phyloP scores from a whole-genome alignment of 192 early-diverging fungal species.

The Coemansia sp. region DNA sequence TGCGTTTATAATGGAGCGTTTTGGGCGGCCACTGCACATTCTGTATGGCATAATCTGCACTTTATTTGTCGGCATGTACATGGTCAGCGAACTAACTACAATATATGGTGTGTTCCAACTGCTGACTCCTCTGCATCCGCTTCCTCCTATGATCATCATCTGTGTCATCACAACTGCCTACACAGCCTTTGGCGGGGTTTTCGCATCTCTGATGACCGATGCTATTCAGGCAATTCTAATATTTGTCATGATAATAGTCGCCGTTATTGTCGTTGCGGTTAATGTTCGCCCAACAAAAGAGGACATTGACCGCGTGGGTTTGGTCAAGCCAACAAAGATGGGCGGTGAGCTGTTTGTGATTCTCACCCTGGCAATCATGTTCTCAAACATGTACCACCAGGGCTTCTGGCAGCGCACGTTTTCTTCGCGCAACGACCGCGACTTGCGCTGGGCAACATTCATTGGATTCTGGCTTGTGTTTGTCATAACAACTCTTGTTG shows the following conservation, averaged over 20 bases:
- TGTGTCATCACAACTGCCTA: slow-evolving; percentile 68
- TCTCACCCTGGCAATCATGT: slow-evolving; percentile 62
- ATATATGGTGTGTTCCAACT: slow-evolving; percentile 60
- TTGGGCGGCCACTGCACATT: slow-evolving; percentile 60
- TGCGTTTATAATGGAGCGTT: slow-evolving; percentile 65
- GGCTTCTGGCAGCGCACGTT: slow-evolving; percentile 75
- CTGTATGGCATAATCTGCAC: slow-evolving; percentile 61
- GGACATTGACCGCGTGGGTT: slow-evolving; percentile 52
- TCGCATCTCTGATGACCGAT: slow-evolving; percentile 68
- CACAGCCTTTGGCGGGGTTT: slow-evolving; percentile 68
- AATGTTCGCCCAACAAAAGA: slow-evolving; percentile 56
- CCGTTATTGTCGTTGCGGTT: slow-evolving; percentile 57
- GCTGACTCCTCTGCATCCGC: slow-evolving; percentile 59
- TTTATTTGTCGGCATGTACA: slow-evolving; percentile 63
- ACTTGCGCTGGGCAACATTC: slow-evolving; percentile 60
- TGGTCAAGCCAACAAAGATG: slow-evolving; percentile 64
- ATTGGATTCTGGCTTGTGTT: slow-evolving; percentile 60
- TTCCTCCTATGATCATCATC: slow-evolving; percentile 60
- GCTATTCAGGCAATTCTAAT: slow-evolving; percentile 61
- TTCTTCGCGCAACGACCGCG: slow-evolving; percentile 63
- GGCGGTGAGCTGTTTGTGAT: slow-evolving; percentile 66
- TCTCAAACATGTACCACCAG: slow-evolving; percentile 68
- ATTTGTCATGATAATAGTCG: slow-evolving; percentile 57
- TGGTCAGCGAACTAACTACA: slow-evolving; percentile 68
- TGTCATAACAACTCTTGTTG: slow-evolving; percentile 58